Evolutionary conservation across 345 rosid genomes (phyloP).

Genomic region (Eucalyptus regnans): DNA sequence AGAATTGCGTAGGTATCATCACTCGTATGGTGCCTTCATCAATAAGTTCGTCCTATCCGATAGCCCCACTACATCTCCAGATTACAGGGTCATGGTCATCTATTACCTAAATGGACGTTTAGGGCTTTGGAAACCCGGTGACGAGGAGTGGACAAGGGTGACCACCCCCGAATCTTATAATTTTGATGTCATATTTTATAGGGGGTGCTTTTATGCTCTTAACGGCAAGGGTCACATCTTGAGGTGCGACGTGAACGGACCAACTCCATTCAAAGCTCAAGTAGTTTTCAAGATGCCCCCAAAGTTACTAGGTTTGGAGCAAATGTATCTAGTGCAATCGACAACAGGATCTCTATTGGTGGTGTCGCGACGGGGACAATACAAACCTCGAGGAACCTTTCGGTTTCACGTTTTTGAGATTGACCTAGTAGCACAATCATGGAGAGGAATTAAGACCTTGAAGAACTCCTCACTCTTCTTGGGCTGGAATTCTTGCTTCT

Average conservation of each 20-base stretch:
- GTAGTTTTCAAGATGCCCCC: not conserved
- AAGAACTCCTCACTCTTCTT: not conserved
- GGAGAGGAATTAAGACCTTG: not conserved
- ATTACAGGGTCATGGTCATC: not conserved
- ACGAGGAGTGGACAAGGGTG: not conserved
- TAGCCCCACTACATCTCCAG: not conserved
- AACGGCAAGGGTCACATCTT: no score
- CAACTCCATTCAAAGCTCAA: not conserved
- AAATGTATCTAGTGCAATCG: not conserved
- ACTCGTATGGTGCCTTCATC: not conserved
- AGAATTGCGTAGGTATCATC: not conserved
- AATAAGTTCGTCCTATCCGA: not conserved
- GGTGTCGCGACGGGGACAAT: not conserved
- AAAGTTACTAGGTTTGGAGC: not conserved
- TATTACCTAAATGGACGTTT: not conserved
- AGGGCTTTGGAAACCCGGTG: not conserved
- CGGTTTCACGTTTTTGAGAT: not conserved
- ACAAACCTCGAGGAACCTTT: not conserved
- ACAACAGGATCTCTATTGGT: not conserved
- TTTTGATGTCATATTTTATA: not conserved
- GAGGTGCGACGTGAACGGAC: not conserved
- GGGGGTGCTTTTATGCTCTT: not conserved
- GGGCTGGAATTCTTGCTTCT: not conserved
- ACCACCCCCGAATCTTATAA: not conserved
- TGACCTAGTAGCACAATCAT: not conserved